phyloP scores from a whole-genome alignment of 495 filamentous ascomycete genomes.

The Aspergillus cristatus region DNA sequence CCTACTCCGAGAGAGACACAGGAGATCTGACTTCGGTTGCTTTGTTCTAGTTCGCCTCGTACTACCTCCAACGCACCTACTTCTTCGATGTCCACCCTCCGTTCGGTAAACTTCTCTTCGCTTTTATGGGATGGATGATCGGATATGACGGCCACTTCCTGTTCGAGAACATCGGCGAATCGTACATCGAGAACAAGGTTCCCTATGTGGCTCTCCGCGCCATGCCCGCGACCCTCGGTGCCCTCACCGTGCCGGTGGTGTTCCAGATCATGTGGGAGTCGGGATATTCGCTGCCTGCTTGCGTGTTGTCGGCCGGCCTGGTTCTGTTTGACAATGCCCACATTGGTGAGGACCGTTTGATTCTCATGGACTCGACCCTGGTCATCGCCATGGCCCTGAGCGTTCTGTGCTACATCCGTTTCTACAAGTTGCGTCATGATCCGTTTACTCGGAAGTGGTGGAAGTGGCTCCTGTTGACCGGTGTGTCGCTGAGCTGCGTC shows the following conservation, averaged over 20 bases:
- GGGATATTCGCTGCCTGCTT: slow-evolving; percentile 90
- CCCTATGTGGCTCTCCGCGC: slow-evolving; percentile 93
- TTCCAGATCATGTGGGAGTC: slow-evolving; percentile 99
- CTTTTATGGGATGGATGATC: slow-evolving; percentile 88
- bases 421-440: slow-evolving; percentile 90
- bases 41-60: slow-evolving; percentile 70
- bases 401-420: slow-evolving; percentile 86
- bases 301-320: slow-evolving; percentile 73
- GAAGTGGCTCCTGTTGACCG: slow-evolving; percentile 97
- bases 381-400: slow-evolving; percentile 94
- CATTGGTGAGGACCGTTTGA: slow-evolving; percentile 92
- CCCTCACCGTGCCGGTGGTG: slow-evolving; percentile 85
- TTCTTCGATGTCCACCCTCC: slow-evolving; percentile 99
- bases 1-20: no score
- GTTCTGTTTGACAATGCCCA: slow-evolving; percentile 97
- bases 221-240: slow-evolving; percentile 84
- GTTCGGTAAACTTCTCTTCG: slow-evolving; percentile 65
- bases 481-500: slow-evolving; percentile 88
- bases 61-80: slow-evolving; percentile 95
- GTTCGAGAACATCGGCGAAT: slow-evolving; percentile 99
- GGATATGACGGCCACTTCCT: slow-evolving; percentile 96
- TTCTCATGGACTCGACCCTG: slow-evolving; percentile 88
- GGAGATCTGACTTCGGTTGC: slow-evolving; percentile 9
- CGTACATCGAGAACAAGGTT: slow-evolving; percentile 93
- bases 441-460: slow-evolving; percentile 95